Evolutionary conservation across 2,329 filamentous ascomycete species (phyloP), one percentile per base, ranked within the genome.

Genomic region (Aspergillus glaucus): DNA sequence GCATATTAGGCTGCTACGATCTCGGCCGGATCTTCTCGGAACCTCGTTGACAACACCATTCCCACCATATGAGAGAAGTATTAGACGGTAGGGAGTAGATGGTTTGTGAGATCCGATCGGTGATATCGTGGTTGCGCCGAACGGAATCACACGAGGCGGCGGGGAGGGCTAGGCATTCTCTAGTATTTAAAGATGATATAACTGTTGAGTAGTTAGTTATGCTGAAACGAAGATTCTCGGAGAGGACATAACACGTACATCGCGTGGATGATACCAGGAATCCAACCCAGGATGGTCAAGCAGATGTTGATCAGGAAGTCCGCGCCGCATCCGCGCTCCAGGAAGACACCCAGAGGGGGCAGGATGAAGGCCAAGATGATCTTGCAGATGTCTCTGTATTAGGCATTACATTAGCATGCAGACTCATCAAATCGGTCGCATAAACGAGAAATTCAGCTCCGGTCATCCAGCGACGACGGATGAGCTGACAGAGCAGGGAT

Each of bases 251-350:
- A 49, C 50, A 80, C 82, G 56, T 82, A 95, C 76, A 95, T 75
- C 54, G 90, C 90, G 78, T 95, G 90, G 71, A 95, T 88, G 75
- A 95, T 91, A 71, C 89, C 87, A 56, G 86, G 86, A 63, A 91
- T 79, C 72, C 82, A 85, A 71, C 81, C 83, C 60, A 89, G 77
- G 61, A 88, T 82, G 61, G 88, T 94, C 74, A 94, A 76, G 65
- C 90, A 79, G 72, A 95, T 88, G 84, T 94, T 95, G 82, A 95
- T 94, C 73, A 92, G 78, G 65, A 95, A 78, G 69, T 95, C 88
- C 59, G 85, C 82, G 67, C 85, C 85, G 75, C 90, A 95, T 63
- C 90, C 90, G 61, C 86, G 84, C 85, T 95, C 90, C 60, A 95
- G 87, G 81, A 95, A 93, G 69, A 95, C 90, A 76, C 90, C 90